Evolutionary conservation across 495 filamentous ascomycete genomes (phyloP).

Genomic region (Podospora sp.): DNA sequence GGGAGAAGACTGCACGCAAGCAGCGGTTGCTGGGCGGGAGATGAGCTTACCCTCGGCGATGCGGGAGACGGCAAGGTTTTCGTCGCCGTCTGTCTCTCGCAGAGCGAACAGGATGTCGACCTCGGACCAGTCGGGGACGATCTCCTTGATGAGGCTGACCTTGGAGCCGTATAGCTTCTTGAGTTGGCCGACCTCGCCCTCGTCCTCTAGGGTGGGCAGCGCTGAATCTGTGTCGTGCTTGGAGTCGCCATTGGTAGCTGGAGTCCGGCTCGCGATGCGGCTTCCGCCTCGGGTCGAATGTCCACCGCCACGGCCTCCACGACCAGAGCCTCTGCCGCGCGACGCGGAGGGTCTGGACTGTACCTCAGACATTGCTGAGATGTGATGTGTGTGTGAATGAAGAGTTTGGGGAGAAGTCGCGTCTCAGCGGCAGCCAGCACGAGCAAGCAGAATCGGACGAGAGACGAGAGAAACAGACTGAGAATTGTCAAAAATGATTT

Average conservation of each 20-base stretch:
- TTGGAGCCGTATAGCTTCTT: constrained; percentile 82
- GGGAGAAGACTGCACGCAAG: constrained; percentile 5
- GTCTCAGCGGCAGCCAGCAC: constrained; percentile 41
- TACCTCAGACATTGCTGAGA: constrained; percentile 85
- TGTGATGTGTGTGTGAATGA: constrained; percentile 32
- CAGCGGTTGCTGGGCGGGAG: background rate
- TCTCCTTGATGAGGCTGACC: constrained; percentile 76
- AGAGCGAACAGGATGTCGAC: constrained; percentile 90
- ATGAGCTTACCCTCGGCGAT: constrained; percentile 80
- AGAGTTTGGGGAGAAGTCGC: constrained; percentile 46
- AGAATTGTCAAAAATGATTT: constrained; percentile 27
- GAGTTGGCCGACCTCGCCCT: constrained; percentile 87
- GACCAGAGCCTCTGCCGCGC: constrained; percentile 47
- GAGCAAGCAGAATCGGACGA: constrained; percentile 29
- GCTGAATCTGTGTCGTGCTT: constrained; percentile 62
- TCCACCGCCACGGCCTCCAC: constrained; percentile 76
- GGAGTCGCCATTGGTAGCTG: constrained; percentile 50
- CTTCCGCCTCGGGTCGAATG: constrained; percentile 74
- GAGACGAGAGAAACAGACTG: constrained; percentile 40
- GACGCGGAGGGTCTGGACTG: constrained; percentile 71
- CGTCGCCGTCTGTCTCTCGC: constrained; percentile 87
- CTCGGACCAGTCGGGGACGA: constrained; percentile 90
- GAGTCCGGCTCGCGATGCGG: constrained; percentile 54
- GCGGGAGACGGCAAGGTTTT: constrained; percentile 78
- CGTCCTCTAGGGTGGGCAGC: constrained; percentile 66